These are phyloP conservation scores for Fraxinus anomala DNA, from an alignment of 257 asterid genomes.

Conservation along the genomic window DNA sequence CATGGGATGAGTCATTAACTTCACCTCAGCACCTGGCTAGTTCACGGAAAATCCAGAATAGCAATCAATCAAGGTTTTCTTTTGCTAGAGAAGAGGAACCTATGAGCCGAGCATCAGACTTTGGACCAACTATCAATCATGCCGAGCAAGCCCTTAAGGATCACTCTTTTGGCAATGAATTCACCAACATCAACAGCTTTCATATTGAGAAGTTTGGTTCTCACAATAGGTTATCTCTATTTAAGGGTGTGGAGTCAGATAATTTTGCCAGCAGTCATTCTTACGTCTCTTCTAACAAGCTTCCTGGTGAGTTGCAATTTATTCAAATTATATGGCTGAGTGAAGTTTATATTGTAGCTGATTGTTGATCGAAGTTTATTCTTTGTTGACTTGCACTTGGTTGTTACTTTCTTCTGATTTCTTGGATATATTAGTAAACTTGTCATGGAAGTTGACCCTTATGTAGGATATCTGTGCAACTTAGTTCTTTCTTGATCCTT, in stretches of 20 bases:
- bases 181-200: slow-evolving; percentile 40
- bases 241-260: slow-evolving; percentile 55
- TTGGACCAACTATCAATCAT: slow-evolving; percentile 45
- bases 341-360: neutral
- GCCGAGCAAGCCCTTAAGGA: slow-evolving; percentile 51
- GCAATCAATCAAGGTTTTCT: slow-evolving; percentile 85
- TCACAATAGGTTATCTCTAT: slow-evolving; percentile 53
- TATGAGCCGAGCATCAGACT: slow-evolving; percentile 36
- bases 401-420: slow-evolving; percentile 2
- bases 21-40: slow-evolving; percentile 70
- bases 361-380: neutral
- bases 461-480: neutral
- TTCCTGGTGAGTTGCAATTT: slow-evolving; percentile 54
- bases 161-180: slow-evolving; percentile 47
- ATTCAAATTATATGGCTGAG: neutral
- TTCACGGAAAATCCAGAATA: slow-evolving; percentile 63
- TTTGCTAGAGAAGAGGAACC: slow-evolving; percentile 87
- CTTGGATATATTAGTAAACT: neutral
- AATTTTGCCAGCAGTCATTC: slow-evolving; percentile 40
- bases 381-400: neutral
- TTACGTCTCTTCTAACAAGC: slow-evolving; percentile 52
- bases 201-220: slow-evolving; percentile 48
- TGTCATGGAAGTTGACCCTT: slow-evolving; percentile 14
- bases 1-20: slow-evolving; percentile 74
- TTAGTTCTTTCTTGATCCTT: neutral